A percentile compares a stretch with the other conserved stretches of the same genome.
These are phyloP conservation scores for Lobulomyces angularis DNA, from an alignment of 192 early-diverging fungal genomes.

Conservation along the genomic window DNA sequence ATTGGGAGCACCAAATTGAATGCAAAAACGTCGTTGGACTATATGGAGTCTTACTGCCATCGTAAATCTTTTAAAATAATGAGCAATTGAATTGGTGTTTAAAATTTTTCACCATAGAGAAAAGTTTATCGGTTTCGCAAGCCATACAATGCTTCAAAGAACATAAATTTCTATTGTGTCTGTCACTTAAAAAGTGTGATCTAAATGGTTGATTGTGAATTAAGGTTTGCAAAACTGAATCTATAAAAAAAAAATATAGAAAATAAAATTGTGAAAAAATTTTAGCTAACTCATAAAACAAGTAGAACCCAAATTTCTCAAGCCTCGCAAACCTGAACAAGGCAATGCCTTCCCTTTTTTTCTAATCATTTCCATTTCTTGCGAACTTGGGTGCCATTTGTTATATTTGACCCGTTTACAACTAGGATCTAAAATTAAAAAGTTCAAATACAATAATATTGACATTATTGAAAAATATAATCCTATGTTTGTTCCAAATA, in stretches of 20 bases:
- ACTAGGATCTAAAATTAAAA: constrained; percentile 25
- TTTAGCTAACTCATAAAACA: constrained; percentile 99
- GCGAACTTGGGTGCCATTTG: constrained; percentile 44
- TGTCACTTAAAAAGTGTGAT: constrained; percentile 84
- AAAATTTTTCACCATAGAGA: constrained; percentile 43
- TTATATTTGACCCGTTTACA: constrained; percentile 25
- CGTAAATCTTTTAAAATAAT: constrained; percentile 40
- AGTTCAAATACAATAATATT: constrained; percentile 1
- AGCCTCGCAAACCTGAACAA: constrained; percentile 67
- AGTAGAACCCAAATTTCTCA: constrained; percentile 85
- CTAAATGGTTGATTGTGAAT: constrained; percentile 84
- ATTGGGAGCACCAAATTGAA: constrained; percentile 77
- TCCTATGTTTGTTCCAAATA: constrained; percentile 19
- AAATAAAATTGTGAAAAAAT: too few relatives aligned
- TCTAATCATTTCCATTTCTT: constrained; percentile 40
- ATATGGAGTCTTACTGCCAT: constrained; percentile 56
- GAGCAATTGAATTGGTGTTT: not conserved
- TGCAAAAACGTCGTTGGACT: constrained; percentile 74
- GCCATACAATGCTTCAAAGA: constrained; percentile 67
- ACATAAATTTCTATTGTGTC: constrained; percentile 61
- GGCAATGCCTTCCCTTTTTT: constrained; percentile 21
- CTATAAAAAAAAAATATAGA: too few relatives aligned
- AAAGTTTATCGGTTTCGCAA: constrained; percentile 80
- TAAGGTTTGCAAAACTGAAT: constrained; percentile 81
- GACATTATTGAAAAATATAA: constrained; percentile 18